These are phyloP conservation scores for Phlyctochytrium bullatum DNA, from an alignment of 192 early-diverging fungal species.

Conservation along the genomic window DNA sequence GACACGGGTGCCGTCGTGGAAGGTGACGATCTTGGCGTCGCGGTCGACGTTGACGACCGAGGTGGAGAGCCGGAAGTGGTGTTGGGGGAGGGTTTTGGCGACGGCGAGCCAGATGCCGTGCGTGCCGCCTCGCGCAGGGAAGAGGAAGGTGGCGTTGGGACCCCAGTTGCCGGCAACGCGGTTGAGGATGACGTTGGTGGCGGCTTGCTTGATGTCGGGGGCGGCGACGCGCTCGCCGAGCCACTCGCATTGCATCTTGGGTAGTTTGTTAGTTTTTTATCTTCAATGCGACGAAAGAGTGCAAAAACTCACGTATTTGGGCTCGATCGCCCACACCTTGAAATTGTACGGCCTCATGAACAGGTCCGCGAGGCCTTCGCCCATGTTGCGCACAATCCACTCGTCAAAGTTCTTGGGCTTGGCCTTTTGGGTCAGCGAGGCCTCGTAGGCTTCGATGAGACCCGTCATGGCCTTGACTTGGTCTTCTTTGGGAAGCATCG, in stretches of 20 bases:
- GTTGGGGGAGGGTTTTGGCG: constrained; percentile 24
- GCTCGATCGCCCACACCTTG: constrained; percentile 37
- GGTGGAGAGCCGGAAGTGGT: constrained; percentile 16
- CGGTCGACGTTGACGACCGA: constrained; percentile 23
- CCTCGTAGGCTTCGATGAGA: constrained; percentile 29
- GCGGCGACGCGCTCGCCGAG: constrained; percentile 38
- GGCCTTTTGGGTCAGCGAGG: not conserved
- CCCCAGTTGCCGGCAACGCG: constrained; percentile 36
- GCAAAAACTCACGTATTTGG: constrained; percentile 19
- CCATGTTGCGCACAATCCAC: constrained; percentile 39
- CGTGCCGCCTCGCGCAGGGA: constrained; percentile 35
- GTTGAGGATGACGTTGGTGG: constrained; percentile 23
- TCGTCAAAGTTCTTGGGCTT: constrained; percentile 39
- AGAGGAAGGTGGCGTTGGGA: constrained; percentile 33
- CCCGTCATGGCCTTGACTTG: constrained; percentile 28
- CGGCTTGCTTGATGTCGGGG: constrained; percentile 28
- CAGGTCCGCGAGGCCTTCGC: constrained; percentile 33
- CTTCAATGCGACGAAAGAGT: no score
- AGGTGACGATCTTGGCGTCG: constrained; percentile 11
- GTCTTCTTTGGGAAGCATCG: constrained; percentile 33
- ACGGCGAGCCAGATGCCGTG: constrained; percentile 39
- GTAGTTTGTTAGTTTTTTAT: constrained; percentile 2
- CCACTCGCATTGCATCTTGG: constrained; percentile 31
- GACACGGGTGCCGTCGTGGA: constrained; percentile 21
- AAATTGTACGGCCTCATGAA: constrained; percentile 43